Evolutionary conservation across 768 basidiomycete species (phyloP).

Genomic region (Panus rudis): DNA sequence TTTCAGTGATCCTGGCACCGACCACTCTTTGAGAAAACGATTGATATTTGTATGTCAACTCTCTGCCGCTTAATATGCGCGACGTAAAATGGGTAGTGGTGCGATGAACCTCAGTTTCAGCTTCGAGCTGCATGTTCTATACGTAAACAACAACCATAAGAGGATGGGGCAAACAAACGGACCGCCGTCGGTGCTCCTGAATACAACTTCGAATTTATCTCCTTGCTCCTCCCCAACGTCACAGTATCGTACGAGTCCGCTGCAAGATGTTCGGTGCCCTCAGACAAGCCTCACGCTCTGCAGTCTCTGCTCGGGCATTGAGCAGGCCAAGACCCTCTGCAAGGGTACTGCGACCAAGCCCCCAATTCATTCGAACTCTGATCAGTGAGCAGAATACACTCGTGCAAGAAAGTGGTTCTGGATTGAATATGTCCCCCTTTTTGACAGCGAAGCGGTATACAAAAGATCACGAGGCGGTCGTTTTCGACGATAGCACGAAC

Average conservation of each 20-base stretch:
- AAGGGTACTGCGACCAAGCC: slow-evolving; percentile 19
- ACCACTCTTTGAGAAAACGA: too few species aligned
- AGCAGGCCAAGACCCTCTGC: slow-evolving; percentile 15
- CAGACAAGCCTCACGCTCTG: slow-evolving; percentile 24
- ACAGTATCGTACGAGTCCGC: neutral
- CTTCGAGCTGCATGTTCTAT: slow-evolving; percentile 12
- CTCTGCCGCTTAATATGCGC: too few species aligned
- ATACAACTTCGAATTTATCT: neutral
- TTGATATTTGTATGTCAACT: too few species aligned
- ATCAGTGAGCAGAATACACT: slow-evolving; percentile 45
- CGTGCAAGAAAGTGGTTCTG: slow-evolving; percentile 3
- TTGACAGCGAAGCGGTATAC: slow-evolving; percentile 72
- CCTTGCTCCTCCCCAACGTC: neutral
- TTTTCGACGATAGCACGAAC: slow-evolving; percentile 69
- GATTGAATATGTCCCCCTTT: slow-evolving; percentile 3
- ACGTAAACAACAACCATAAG: too few species aligned
- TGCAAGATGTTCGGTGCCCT: slow-evolving; percentile 25
- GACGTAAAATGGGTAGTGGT: too few species aligned
- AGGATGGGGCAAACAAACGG: neutral
- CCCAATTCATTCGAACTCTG: slow-evolving; percentile 39
- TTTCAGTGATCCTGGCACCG: too few species aligned
- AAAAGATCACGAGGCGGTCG: slow-evolving; percentile 79
- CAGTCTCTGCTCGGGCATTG: slow-evolving; percentile 22
- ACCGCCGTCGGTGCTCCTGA: neutral
- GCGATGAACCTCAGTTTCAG: slow-evolving; percentile 11